Conservation (phyloP, 73 alveolate genomes). For the Effrenium voratum region DNA sequence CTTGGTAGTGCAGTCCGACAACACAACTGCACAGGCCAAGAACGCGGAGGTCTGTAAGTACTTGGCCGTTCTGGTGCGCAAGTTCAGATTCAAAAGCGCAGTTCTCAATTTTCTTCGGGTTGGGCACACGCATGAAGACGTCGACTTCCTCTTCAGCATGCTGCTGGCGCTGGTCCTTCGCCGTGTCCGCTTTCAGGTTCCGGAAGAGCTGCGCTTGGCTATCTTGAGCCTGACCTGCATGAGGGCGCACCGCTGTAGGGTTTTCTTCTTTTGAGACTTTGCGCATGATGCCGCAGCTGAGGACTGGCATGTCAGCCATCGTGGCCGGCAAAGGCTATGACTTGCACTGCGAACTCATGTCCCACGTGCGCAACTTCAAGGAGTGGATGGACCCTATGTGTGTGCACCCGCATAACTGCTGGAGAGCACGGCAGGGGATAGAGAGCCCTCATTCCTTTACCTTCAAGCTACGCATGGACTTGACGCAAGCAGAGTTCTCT, state of each 20-base stretch:
- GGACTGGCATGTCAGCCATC: not conserved
- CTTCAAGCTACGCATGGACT: not conserved
- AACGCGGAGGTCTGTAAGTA: not conserved
- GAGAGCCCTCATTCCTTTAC: not conserved
- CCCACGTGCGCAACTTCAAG: not conserved
- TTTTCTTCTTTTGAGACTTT: too few species aligned
- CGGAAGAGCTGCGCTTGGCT: too few species aligned
- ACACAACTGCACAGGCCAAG: slow-evolving; percentile 14
- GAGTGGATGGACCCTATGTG: not conserved
- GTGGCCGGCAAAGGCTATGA: not conserved
- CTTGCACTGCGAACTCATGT: not conserved
- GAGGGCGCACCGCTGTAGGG: too few species aligned
- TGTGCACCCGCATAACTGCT: not conserved
- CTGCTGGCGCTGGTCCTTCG: not conserved
- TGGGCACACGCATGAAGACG: not conserved
- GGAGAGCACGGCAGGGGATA: not conserved
- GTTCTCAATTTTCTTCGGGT: not conserved
- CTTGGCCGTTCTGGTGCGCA: not conserved
- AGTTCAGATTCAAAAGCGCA: not conserved
- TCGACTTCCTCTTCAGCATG: not conserved
- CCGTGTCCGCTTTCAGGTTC: not conserved
- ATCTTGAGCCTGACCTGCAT: too few species aligned
- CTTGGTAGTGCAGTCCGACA: not conserved
- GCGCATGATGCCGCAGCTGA: too few species aligned
- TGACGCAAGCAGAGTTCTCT: not conserved